These are phyloP conservation scores for Rubia balearica DNA, from an alignment of 305 asterid species.

Conservation along the genomic window DNA sequence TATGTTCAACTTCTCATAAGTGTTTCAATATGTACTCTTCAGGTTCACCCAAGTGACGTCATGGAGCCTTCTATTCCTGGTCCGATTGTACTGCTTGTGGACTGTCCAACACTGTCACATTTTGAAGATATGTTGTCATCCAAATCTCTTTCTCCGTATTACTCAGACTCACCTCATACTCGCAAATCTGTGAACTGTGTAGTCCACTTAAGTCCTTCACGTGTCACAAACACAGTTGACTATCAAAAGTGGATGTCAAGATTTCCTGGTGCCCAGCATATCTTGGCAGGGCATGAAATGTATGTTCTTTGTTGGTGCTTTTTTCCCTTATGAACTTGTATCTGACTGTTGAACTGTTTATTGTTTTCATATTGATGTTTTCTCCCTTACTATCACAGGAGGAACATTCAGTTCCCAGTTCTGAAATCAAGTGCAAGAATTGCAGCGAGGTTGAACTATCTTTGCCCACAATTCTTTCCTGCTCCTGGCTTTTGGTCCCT, in stretches of 20 bases:
- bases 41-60: conserved; percentile 89
- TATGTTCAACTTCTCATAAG: conserved; percentile 10
- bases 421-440: conserved; percentile 77
- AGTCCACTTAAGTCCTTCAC: conserved; percentile 67
- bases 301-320: conserved; percentile 28
- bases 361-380: conserved; percentile 12
- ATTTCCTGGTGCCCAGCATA: conserved; percentile 78
- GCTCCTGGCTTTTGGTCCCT: conserved; percentile 79
- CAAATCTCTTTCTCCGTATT: conserved; percentile 49
- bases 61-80: conserved; percentile 80
- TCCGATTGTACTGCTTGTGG: conserved; percentile 73
- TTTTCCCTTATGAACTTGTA: neutral
- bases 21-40: conserved; percentile 18
- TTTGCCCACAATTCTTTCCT: conserved; percentile 85
- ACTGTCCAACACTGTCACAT: conserved; percentile 76
- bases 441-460: conserved; percentile 69
- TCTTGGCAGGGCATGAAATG: conserved; percentile 96
- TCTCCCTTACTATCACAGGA: conserved; percentile 40
- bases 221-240: conserved; percentile 40
- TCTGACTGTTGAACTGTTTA: neutral
- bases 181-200: conserved; percentile 67
- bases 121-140: conserved; percentile 40
- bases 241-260: conserved; percentile 75
- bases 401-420: conserved; percentile 73
- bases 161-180: conserved; percentile 33